Evolutionary conservation across 306 rosid species (phyloP).

Genomic region (Dalbergia cochinchinensis): DNA sequence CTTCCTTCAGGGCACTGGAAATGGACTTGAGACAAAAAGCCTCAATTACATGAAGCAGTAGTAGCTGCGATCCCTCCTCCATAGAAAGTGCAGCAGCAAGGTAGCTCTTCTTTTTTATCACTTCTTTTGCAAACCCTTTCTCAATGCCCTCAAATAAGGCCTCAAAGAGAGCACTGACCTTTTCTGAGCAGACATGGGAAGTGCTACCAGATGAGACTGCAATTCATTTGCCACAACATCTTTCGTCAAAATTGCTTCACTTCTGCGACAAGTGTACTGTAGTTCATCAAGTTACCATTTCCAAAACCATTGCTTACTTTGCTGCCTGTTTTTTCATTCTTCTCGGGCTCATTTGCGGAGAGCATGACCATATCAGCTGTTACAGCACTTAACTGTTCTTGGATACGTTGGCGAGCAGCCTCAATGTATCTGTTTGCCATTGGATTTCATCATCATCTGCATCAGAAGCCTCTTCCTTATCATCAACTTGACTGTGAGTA

Average conservation of each 20-base stretch:
- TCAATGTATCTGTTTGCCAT: slow-evolving; percentile 48
- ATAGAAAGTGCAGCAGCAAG: slow-evolving; percentile 41
- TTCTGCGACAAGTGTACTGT: slow-evolving; percentile 34
- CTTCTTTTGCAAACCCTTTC: slow-evolving; percentile 53
- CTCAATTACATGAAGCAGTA: slow-evolving; percentile 51
- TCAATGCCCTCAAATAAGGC: slow-evolving; percentile 47
- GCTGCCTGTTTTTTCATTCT: slow-evolving; percentile 21
- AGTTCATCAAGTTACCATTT: slow-evolving; percentile 38
- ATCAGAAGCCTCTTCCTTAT: slow-evolving; percentile 51
- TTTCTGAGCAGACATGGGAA: slow-evolving; percentile 49
- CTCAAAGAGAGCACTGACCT: slow-evolving; percentile 45
- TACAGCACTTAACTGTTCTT: too few species aligned
- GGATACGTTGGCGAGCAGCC: slow-evolving; percentile 41
- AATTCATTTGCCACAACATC: slow-evolving; percentile 42
- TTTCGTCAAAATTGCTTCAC: slow-evolving; percentile 44
- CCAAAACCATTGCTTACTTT: slow-evolving; percentile 12
- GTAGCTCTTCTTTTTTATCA: slow-evolving; percentile 47
- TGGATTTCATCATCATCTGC: slow-evolving; percentile 49
- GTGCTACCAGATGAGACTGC: slow-evolving; percentile 36
- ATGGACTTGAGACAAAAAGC: slow-evolving; percentile 40
- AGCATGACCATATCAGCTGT: slow-evolving; percentile 60
- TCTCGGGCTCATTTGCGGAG: slow-evolving; percentile 48
- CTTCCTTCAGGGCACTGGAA: slow-evolving; percentile 47
- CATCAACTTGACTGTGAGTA: slow-evolving; percentile 58
- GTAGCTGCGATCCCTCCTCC: slow-evolving; percentile 49